These are phyloP conservation scores for Pseudocercospora eumusae DNA, from an alignment of 2,329 filamentous ascomycete genomes.

Conservation along the genomic window DNA sequence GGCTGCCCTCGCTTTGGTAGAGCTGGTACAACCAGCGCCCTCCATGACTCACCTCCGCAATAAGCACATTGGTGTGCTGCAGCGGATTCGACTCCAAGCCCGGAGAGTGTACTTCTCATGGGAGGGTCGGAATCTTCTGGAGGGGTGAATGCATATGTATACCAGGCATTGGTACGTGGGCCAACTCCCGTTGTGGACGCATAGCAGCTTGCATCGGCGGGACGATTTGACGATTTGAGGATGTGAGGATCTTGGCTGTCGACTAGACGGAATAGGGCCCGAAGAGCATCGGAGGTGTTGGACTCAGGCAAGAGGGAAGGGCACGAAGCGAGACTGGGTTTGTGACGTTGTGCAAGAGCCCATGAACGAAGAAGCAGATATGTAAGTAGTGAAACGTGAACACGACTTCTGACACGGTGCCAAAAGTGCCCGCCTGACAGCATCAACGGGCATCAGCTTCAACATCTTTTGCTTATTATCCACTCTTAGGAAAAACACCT, in stretches of 20 bases:
- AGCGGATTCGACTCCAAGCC: not conserved
- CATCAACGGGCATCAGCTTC: not conserved
- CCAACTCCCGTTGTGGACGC: not conserved
- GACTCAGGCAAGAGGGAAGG: too few relatives aligned
- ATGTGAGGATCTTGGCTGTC: not conserved
- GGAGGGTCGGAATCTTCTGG: not conserved
- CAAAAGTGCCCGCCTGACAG: not conserved
- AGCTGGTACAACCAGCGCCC: not conserved
- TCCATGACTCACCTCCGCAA: not conserved
- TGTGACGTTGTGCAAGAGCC: too few relatives aligned
- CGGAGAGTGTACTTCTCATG: not conserved
- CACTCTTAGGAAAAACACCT: not conserved
- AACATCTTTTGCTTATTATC: not conserved
- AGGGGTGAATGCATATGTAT: too few relatives aligned
- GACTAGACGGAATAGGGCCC: not conserved
- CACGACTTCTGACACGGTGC: not conserved
- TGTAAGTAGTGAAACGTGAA: too few relatives aligned
- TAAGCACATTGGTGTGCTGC: not conserved
- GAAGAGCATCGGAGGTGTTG: too few relatives aligned
- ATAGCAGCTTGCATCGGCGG: not conserved
- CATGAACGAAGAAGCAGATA: too few relatives aligned
- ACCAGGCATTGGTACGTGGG: too few relatives aligned
- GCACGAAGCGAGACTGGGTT: not conserved
- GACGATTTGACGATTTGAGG: too few relatives aligned
- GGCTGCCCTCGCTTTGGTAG: not conserved